Conservation (phyloP, 192 early-diverging fungal genomes). For the Oehlia diaphana region DNA sequence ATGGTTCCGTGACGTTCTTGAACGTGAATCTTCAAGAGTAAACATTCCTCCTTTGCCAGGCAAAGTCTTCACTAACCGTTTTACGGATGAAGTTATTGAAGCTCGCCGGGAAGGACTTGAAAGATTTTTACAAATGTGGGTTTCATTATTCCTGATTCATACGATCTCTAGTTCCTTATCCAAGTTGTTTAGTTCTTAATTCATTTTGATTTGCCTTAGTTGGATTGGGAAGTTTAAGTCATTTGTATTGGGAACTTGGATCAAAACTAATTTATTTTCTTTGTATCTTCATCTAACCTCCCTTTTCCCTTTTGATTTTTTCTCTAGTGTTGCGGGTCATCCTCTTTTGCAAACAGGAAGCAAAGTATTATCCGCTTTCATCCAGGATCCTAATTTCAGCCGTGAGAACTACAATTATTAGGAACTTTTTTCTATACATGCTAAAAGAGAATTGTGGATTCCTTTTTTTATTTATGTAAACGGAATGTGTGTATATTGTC, state of each 20-base stretch:
- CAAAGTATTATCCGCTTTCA: constrained; percentile 88
- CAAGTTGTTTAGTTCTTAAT: too few relatives aligned
- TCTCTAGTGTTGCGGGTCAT: constrained; percentile 84
- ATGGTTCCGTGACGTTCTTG: constrained; percentile 95
- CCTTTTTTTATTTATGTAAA: too few relatives aligned
- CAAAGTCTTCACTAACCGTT: constrained; percentile 95
- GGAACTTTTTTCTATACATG: background rate
- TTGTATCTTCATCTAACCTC: constrained; percentile 3
- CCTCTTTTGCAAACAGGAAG: constrained; percentile 97
- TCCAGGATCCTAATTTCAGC: constrained; percentile 89
- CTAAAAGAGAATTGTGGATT: too few relatives aligned
- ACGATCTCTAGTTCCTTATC: background rate
- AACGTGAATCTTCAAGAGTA: constrained; percentile 87
- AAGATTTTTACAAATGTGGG: constrained; percentile 94
- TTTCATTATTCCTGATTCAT: constrained; percentile 1
- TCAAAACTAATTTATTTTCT: background rate
- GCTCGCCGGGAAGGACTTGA: constrained; percentile 86
- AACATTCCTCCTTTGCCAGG: constrained; percentile 95
- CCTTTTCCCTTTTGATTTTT: constrained; percentile 17
- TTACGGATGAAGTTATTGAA: constrained; percentile 96
- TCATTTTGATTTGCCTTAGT: too few relatives aligned
- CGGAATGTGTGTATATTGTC: too few relatives aligned
- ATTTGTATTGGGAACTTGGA: background rate
- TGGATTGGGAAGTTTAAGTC: too few relatives aligned
- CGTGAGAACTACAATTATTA: constrained; percentile 72